phyloP scores from a whole-genome alignment of 352 stramenopile genomes.

The Pythium phragmitis region DNA sequence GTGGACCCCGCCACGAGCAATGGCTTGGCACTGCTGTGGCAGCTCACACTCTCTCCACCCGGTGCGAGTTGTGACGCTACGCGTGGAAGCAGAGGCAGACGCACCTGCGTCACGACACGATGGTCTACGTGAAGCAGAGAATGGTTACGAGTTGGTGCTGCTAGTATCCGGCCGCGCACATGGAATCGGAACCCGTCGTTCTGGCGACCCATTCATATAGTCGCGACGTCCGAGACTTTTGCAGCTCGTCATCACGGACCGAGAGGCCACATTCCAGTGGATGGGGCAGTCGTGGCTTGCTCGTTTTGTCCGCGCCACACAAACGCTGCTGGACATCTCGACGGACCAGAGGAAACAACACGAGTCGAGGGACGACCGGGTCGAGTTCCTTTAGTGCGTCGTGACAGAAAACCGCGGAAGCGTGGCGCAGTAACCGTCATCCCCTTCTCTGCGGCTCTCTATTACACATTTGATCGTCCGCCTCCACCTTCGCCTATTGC shows the following conservation, averaged over 20 bases:
- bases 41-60: conserved; percentile 20
- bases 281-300: conserved; percentile 7
- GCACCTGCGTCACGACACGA: conserved; percentile 30
- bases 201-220: conserved; percentile 18
- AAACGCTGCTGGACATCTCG: conserved; percentile 16
- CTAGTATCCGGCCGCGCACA: conserved; percentile 23
- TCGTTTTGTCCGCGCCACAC: conserved; percentile 9
- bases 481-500: no score
- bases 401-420: no score
- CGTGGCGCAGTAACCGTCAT: no score
- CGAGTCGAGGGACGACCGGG: no score
- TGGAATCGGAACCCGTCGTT: conserved; percentile 30
- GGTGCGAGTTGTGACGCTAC: not conserved
- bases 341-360: conserved; percentile 2
- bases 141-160: conserved; percentile 17
- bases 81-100: conserved; percentile 23
- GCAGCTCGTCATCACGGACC: not conserved
- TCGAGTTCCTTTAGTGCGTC: no score
- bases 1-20: conserved; percentile 16
- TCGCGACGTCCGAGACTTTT: conserved; percentile 2
- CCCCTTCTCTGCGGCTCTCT: no score
- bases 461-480: no score
- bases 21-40: conserved; percentile 23
- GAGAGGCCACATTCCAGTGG: not conserved
- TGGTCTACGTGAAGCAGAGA: conserved; percentile 32